These are phyloP conservation scores for Aspergillus hiratsukae DNA, from an alignment of 2,329 filamentous ascomycete genomes.

Conservation along the genomic window DNA sequence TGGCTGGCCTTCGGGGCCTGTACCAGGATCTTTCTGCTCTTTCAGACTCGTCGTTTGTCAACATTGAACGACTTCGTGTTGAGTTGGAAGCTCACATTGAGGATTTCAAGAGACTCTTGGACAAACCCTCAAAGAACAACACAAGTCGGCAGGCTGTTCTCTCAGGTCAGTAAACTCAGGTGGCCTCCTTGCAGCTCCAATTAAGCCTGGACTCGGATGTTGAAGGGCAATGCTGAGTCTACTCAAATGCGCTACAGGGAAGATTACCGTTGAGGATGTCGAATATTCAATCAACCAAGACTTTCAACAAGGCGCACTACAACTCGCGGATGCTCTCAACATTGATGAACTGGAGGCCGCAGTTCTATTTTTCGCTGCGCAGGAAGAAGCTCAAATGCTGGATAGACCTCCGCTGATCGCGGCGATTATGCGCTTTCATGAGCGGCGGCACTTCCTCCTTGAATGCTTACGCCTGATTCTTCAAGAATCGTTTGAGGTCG, in stretches of 20 bases:
- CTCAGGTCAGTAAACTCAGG: slow-evolving; percentile 50
- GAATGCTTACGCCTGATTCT: slow-evolving; percentile 79
- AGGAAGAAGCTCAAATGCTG: slow-evolving; percentile 62
- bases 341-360: slow-evolving; percentile 86
- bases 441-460: slow-evolving; percentile 74
- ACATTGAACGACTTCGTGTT: slow-evolving; percentile 63
- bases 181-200: background rate
- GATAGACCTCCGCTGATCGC: slow-evolving; percentile 72
- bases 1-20: slow-evolving; percentile 76
- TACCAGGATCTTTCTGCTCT: slow-evolving; percentile 79
- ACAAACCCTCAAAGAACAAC: slow-evolving; percentile 70
- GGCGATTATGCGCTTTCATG: slow-evolving; percentile 82
- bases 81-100: slow-evolving; percentile 63
- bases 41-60: slow-evolving; percentile 64
- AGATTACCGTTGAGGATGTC: slow-evolving; percentile 65
- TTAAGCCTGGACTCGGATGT: background rate
- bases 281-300: slow-evolving; percentile 80
- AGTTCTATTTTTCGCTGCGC: slow-evolving; percentile 67
- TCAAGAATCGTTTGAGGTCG: slow-evolving; percentile 60
- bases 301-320: slow-evolving; percentile 76
- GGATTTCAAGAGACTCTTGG: slow-evolving; percentile 67
- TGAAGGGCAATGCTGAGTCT: slow-evolving; percentile 14
- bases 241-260: slow-evolving; percentile 51
- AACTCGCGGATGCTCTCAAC: slow-evolving; percentile 81
- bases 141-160: slow-evolving; percentile 68